phyloP scores from a whole-genome alignment of 225 moss, liverwort and hornwort species.

The Polytrichum formosum region DNA sequence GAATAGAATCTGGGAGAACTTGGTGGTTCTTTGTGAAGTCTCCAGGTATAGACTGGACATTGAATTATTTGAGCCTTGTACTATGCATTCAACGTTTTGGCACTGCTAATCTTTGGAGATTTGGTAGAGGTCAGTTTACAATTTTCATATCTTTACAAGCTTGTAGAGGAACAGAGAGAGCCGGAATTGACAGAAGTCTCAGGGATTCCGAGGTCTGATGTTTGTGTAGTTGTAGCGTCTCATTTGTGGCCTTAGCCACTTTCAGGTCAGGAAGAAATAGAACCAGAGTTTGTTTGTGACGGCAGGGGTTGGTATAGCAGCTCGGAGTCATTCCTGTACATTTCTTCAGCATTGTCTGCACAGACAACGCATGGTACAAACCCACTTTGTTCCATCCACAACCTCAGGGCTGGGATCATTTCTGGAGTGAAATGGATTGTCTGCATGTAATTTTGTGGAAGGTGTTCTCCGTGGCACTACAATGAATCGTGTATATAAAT shows the following conservation, averaged over 20 bases:
- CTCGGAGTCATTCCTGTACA: constrained; percentile 3
- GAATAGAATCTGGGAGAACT: constrained; percentile 30
- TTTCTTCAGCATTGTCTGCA: background rate
- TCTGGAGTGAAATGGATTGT: background rate
- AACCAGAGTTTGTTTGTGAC: background rate
- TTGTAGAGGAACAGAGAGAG: background rate
- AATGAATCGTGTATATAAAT: too few relatives aligned
- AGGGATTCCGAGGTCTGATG: background rate
- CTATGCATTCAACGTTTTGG: constrained; percentile 1
- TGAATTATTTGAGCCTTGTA: constrained; percentile 1
- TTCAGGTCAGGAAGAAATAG: background rate
- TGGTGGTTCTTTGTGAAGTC: background rate
- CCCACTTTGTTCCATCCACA: background rate
- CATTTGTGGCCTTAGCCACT: constrained; percentile 1
- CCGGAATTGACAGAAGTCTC: background rate
- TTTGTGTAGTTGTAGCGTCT: background rate
- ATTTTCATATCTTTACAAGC: constrained; percentile 1
- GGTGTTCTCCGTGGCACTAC: too few relatives aligned
- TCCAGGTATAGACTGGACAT: constrained; percentile 2
- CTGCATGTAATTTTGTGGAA: too few relatives aligned
- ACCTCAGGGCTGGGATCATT: background rate
- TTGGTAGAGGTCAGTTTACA: background rate
- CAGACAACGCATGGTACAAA: background rate
- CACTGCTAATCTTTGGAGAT: too few relatives aligned
- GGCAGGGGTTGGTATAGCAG: background rate